Evolutionary conservation across 139 green algal genomes (phyloP), one percentile per base, ranked within the genome.

Genomic region (Chlamydomonas eustigma): DNA sequence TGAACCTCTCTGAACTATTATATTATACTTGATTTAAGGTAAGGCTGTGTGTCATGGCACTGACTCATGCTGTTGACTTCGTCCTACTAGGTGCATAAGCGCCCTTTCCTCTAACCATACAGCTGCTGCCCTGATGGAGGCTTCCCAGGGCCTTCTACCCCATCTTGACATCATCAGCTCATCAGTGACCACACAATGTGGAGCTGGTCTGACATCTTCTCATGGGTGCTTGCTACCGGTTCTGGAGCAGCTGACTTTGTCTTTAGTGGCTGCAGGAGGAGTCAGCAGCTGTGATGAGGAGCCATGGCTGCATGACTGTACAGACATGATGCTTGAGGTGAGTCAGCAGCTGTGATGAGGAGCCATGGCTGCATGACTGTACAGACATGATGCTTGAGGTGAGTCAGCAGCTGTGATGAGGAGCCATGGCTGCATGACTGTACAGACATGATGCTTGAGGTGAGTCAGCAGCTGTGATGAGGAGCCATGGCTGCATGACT

Each of bases 321-420:
- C 77, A 1, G 85, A 90, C 37, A 76, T 92, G 65, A 71, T 94
- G 78, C 74, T 93, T 51, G 89, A 92, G 39, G 76, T 84, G 67
- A 18, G 72, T 25, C n/a, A 28, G 4, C 6, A 5, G 52, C 8
- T 64, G 30, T 3, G 67, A 75, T 1, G 80, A 75, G 2, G 83
- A 85, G 33, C 67, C 67, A 3, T 91, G 88, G 83, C 33, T 77
- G n/a, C 33, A 51, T 22, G 81, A 91, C 22, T 84, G 80, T 3
- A 80, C 77, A 1, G 85, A 90, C 37, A 76, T 92, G 65, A 71
- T 94, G 78, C 74, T 93, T 51, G 89, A 92, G 39, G 76, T 84
- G 67, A 18, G 72, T 33, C 4, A 35, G 37, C 34, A 24, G 4
- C 24, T 63, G 37, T 63, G 65, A 74, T 2, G 78, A 76, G 2